These are phyloP conservation scores for Sisymbrium irio DNA, from an alignment of 345 rosid species.

Conservation along the genomic window DNA sequence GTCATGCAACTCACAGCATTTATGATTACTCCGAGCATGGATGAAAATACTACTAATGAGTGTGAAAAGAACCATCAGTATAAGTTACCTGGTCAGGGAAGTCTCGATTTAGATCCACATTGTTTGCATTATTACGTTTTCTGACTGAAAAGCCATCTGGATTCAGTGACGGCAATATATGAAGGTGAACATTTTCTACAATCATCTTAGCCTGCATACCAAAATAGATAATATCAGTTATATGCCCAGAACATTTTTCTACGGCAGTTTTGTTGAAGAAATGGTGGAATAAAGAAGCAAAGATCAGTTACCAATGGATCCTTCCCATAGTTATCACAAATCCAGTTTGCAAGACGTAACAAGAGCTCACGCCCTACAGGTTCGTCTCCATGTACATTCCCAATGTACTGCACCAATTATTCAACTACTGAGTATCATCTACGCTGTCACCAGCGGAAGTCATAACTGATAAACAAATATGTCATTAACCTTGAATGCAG, in stretches of 20 bases:
- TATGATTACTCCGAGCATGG: constrained; percentile 3
- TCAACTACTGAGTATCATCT: constrained; percentile 12
- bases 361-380: constrained; percentile 94
- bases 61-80: constrained; percentile 17
- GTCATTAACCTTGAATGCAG: constrained; percentile 83
- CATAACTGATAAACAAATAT: background rate
- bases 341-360: constrained; percentile 80
- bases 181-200: constrained; percentile 84
- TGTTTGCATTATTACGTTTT: constrained; percentile 78
- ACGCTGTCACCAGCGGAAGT: background rate
- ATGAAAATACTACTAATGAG: constrained; percentile 13
- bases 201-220: constrained; percentile 64
- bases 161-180: constrained; percentile 89
- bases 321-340: constrained; percentile 72
- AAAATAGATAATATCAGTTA: constrained; percentile 6
- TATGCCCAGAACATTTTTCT: background rate
- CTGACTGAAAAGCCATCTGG: constrained; percentile 84
- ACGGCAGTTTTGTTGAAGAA: background rate
- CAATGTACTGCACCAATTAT: constrained; percentile 59
- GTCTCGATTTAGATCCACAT: constrained; percentile 89
- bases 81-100: constrained; percentile 91
- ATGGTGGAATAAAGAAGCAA: background rate
- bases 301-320: constrained; percentile 66
- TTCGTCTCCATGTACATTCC: constrained; percentile 96
- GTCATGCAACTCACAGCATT: background rate